Conservation (phyloP, 2,329 filamentous ascomycete species). For the Apiospora aurea region DNA sequence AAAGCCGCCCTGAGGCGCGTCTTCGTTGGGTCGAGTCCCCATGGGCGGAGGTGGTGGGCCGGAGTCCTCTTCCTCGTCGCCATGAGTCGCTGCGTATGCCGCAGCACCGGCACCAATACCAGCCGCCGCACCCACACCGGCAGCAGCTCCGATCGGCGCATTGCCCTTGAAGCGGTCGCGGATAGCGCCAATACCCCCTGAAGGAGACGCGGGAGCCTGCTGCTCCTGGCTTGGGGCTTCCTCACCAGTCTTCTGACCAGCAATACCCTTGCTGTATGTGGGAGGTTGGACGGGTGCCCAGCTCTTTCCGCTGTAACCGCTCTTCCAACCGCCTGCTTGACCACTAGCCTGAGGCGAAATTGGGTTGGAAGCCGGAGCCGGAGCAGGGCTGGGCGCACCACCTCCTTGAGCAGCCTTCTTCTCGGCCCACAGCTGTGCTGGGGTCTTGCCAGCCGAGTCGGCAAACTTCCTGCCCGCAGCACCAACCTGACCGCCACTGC, state of each 20-base stretch:
- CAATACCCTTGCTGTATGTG: constrained; percentile 69
- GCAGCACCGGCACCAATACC: constrained; percentile 35
- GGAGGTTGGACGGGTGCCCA: constrained; percentile 86
- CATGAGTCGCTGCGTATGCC: constrained; percentile 46
- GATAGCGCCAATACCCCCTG: constrained; percentile 74
- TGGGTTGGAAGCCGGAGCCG: constrained; percentile 57
- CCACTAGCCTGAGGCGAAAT: constrained; percentile 74
- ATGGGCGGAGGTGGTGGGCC: constrained; percentile 66
- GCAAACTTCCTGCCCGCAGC: constrained; percentile 92
- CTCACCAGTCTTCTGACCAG: constrained; percentile 70
- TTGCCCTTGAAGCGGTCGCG: constrained; percentile 82
- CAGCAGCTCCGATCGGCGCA: constrained; percentile 41
- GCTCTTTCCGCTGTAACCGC: constrained; percentile 86
- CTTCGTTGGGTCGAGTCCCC: constrained; percentile 60
- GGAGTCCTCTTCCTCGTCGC: constrained; percentile 46
- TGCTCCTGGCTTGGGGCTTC: constrained; percentile 48
- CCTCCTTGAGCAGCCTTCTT: constrained; percentile 87
- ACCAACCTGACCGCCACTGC: constrained; percentile 64
- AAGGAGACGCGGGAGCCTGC: constrained; percentile 57
- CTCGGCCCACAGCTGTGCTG: constrained; percentile 96
- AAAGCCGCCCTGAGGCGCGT: constrained; percentile 71
- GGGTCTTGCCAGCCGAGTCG: constrained; percentile 93
- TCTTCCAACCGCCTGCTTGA: constrained; percentile 77
- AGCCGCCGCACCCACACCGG: constrained; percentile 32
- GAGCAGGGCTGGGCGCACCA: constrained; percentile 56